Conservation (phyloP, 768 basidiomycete genomes). For the Mycena belliarum region DNA sequence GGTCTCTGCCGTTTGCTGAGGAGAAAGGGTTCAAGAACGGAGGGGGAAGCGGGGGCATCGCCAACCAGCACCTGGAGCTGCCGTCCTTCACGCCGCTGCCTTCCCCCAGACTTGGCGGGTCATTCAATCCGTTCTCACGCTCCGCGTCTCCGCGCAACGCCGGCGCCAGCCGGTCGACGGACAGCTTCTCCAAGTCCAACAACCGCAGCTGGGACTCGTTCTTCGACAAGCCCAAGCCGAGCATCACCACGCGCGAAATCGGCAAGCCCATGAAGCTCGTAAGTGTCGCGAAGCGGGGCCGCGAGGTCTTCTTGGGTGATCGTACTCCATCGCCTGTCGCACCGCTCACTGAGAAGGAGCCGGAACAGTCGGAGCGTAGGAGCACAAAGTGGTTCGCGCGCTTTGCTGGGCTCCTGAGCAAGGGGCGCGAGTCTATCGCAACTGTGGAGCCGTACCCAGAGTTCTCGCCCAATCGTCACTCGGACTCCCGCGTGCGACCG, state of each 20-base stretch:
- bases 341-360: constrained; percentile 8
- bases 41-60: too few species aligned
- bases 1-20: constrained; percentile 32
- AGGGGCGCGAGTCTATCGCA: constrained; percentile 18
- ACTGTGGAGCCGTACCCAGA: constrained; percentile 17
- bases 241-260: constrained; percentile 18
- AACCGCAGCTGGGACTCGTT: constrained; percentile 21
- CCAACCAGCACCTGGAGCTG: constrained; percentile 2
- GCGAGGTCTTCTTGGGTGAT: constrained; percentile 21
- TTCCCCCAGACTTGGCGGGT: constrained; percentile 7
- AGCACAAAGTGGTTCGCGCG: constrained; percentile 32
- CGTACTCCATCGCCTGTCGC: not conserved
- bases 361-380: constrained; percentile 25
- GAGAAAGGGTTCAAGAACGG: constrained; percentile 37
- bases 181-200: constrained; percentile 9
- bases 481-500: constrained; percentile 28
- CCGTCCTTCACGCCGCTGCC: constrained; percentile 13
- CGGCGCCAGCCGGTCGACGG: not conserved
- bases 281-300: constrained; percentile 1
- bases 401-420: constrained; percentile 27
- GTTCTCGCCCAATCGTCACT: constrained; percentile 20
- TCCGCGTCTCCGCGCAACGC: constrained; percentile 8
- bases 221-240: constrained; percentile 18
- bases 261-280: constrained; percentile 24
- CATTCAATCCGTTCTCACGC: constrained; percentile 18